Evolutionary conservation across 2,329 filamentous ascomycete genomes (phyloP), one percentile per base, ranked within the genome.

Genomic region (Alternaria gansuensis): DNA sequence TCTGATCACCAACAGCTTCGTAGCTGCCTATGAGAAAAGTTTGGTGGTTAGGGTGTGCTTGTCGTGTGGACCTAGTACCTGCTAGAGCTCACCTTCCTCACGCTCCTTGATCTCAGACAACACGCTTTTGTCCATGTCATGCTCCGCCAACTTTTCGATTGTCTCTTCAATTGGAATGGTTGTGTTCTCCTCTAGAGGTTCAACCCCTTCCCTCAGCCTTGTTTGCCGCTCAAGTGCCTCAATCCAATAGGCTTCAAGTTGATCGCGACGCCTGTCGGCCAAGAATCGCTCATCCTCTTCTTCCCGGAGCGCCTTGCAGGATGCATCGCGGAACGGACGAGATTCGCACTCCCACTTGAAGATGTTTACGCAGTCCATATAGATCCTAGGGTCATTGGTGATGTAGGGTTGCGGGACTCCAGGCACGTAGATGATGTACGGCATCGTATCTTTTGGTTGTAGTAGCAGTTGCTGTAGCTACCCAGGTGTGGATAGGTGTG

Each of bases 351-450:
- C 23, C 63, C 66, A 69, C 14, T 62, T 54, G 56, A 63, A 69
- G 2, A 54, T 34, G 10, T 53, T 57, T 24, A 49, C 41, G 23
- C 55, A 62, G 44, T 70, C 66, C 24, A 71, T 59, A 51, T 61
- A 69, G 39, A 71, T 67, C n/a, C 34, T 52, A 1, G 63, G 60
- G 41, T 69, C 60, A 43, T 69, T 66, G 41, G 64, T 67, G 44
- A 70, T 57, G 51, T 62, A 71, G 11, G 60, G 58, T 4, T 60
- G 60, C n/a, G 59, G 59, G 26, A 53, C 55, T 14, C 34, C 41
- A 3, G 65, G 66, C 5, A 61, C 59, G 34, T 60, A 53, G 51
- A 69, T 67, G 29, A 70, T 60, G 56, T 70, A 70, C 3, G 68
- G 66, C 68, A 70, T 70, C 7, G 9, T 59, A 14, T 28, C 13